Percentiles rank a stretch among this genome's conserved stretches.
Conservation (phyloP, 2,329 filamentous ascomycete species). For the Aureobasidium mangrovei region DNA sequence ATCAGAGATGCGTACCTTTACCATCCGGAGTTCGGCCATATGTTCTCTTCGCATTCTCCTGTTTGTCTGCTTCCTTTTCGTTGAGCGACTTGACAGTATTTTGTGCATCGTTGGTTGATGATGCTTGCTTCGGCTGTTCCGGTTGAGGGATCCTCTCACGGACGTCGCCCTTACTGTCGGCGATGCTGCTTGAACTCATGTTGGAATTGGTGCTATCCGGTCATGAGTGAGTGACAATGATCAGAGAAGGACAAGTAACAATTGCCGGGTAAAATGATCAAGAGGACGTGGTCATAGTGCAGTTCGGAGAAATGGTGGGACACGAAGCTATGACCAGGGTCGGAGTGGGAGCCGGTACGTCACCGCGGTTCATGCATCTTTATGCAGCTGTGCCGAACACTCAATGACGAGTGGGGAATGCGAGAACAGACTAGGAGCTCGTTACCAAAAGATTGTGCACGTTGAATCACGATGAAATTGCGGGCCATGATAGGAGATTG, state of each 20-base stretch:
- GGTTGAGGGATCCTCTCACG: slow-evolving; percentile 15
- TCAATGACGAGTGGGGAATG: too few species aligned
- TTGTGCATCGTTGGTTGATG: slow-evolving; percentile 33
- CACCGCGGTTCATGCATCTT: too few species aligned
- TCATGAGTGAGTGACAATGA: neutral
- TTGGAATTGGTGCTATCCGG: neutral
- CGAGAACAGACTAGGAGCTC: too few species aligned
- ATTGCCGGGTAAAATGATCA: neutral
- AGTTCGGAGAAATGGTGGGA: slow-evolving; percentile 8
- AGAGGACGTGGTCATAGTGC: slow-evolving; percentile 10
- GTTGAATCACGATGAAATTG: too few species aligned
- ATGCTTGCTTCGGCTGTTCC: slow-evolving; percentile 24
- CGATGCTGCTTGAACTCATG: neutral
- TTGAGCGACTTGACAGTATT: slow-evolving; percentile 43
- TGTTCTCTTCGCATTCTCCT: slow-evolving; percentile 60
- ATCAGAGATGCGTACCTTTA: slow-evolving; percentile 57
- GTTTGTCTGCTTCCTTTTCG: slow-evolving; percentile 38
- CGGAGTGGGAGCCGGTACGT: too few species aligned
- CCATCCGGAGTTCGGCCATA: slow-evolving; percentile 87
- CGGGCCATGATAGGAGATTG: too few species aligned
- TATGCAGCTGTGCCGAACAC: too few species aligned
- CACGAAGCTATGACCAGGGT: slow-evolving; percentile 1
- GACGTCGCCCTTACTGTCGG: neutral
- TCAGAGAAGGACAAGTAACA: neutral
- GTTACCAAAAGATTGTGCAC: too few species aligned